Percentiles rank a stretch among this genome's conserved stretches.
phyloP scores from a whole-genome alignment of 2,329 filamentous ascomycete genomes.

The Penicillium sp. region DNA sequence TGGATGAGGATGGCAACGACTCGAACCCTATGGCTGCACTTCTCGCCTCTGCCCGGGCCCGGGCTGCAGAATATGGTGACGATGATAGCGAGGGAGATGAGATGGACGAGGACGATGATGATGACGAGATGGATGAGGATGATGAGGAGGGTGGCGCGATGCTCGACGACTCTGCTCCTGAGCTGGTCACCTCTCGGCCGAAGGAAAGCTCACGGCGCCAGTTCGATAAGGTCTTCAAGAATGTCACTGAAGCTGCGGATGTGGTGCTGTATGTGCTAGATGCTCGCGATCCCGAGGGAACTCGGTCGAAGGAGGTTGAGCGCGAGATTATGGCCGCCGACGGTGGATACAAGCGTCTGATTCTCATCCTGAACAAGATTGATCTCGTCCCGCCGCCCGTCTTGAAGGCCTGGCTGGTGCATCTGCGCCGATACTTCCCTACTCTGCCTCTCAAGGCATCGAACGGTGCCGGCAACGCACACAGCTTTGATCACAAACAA shows the following conservation, averaged over 20 bases:
- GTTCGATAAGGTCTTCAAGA: conserved; percentile 94
- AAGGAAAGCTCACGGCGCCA: conserved; percentile 70
- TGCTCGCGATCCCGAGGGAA: conserved; percentile 84
- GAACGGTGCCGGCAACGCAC: conserved; percentile 73
- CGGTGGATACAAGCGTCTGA: conserved; percentile 75
- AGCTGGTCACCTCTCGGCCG: conserved; percentile 31
- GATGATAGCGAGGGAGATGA: conserved; percentile 50
- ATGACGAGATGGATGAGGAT: conserved; percentile 55
- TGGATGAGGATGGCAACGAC: conserved; percentile 50
- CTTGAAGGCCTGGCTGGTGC: conserved; percentile 75
- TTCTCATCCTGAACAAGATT: conserved; percentile 92
- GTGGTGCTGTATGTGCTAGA: conserved; percentile 91
- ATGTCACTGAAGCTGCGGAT: conserved; percentile 81
- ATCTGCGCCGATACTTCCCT: conserved; percentile 84
- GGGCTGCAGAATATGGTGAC: conserved; percentile 45
- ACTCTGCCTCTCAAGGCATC: conserved; percentile 84
- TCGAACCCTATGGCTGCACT: conserved; percentile 53
- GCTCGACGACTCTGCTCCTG: conserved; percentile 48
- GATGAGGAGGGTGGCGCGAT: conserved; percentile 48
- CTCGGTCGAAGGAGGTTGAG: conserved; percentile 84
- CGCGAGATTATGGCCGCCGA: conserved; percentile 86
- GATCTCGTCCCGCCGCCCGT: conserved; percentile 79
- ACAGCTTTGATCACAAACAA: conserved; percentile 87
- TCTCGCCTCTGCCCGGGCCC: conserved; percentile 43
- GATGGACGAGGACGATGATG: conserved; percentile 50